phyloP scores from a whole-genome alignment of 164 flowering plant genomes.

The Kalanchoe fedtschenkoi region DNA sequence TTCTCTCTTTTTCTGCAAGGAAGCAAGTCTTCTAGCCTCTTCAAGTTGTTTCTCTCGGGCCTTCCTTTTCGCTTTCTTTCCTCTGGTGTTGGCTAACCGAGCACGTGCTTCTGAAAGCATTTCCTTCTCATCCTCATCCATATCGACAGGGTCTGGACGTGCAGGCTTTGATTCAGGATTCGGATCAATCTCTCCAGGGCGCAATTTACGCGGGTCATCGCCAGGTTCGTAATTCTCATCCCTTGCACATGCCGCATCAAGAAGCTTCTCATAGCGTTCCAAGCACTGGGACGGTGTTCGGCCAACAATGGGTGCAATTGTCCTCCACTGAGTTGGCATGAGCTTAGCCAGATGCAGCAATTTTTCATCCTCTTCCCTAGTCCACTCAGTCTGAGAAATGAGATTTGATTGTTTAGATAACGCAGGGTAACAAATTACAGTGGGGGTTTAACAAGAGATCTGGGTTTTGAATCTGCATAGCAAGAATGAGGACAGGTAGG shows the following conservation, averaged over 20 bases:
- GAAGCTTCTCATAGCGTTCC: constrained; percentile 91
- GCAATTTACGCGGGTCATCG: constrained; percentile 88
- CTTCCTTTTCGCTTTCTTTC: constrained; percentile 95
- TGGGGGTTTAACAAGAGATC: no score
- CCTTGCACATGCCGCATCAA: constrained; percentile 94
- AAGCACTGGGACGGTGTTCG: constrained; percentile 94
- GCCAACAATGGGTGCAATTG: constrained; percentile 97
- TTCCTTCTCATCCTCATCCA: constrained; percentile 99
- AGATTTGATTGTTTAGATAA: no score
- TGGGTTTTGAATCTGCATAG: no score
- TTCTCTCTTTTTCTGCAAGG: constrained; percentile 90
- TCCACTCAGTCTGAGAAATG: constrained; percentile 88
- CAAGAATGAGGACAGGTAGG: no score
- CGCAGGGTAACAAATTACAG: no score
- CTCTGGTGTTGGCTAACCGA: constrained; percentile 86
- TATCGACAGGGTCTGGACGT: constrained; percentile 97
- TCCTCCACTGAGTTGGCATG: constrained; percentile 98
- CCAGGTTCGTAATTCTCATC: constrained; percentile 87
- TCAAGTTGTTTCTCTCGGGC: constrained; percentile 98
- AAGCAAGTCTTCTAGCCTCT: constrained; percentile 97
- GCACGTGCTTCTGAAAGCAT: constrained; percentile 99
- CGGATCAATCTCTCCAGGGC: constrained; percentile 97
- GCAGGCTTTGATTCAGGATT: constrained; percentile 98
- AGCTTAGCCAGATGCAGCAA: constrained; percentile 93
- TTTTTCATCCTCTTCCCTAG: constrained; percentile 97